Conservation (phyloP, 768 basidiomycete genomes). For the Suillus occidentalis region DNA sequence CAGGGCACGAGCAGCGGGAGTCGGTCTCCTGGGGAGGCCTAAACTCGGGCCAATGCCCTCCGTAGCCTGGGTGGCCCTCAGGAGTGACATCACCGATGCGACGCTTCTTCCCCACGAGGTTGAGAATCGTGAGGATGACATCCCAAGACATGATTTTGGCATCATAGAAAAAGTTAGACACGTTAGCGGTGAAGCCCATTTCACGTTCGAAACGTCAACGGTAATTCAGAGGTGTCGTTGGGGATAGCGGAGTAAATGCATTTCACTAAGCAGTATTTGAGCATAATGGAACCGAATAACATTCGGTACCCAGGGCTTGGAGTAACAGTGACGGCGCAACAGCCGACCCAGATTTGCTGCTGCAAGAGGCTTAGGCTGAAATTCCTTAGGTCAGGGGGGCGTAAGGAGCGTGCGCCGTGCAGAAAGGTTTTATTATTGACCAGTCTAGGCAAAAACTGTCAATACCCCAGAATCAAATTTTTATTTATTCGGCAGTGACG, state of each 20-base stretch:
- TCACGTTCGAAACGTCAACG: not conserved
- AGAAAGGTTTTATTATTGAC: not conserved
- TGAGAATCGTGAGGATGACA: not conserved
- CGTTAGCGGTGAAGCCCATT: not conserved
- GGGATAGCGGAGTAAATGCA: not conserved
- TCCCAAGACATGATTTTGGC: not conserved
- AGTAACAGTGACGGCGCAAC: not conserved
- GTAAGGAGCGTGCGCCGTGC: not conserved
- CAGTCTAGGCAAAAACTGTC: not conserved
- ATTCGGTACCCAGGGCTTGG: not conserved
- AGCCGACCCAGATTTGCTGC: not conserved
- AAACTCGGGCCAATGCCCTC: not conserved
- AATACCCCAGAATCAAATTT: not conserved
- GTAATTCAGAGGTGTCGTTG: not conserved
- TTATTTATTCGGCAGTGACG: not conserved
- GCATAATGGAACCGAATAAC: not conserved
- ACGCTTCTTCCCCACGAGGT: not conserved
- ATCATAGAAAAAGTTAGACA: not conserved
- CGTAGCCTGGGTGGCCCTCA: not conserved
- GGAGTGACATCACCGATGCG: not conserved
- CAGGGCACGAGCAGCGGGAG: not conserved
- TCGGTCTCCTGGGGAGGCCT: not conserved
- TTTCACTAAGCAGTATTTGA: not conserved
- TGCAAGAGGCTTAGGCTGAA: not conserved
- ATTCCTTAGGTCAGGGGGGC: not conserved